phyloP scores from a whole-genome alignment of 768 basidiomycete genomes.

The Amanita subjunquillea region DNA sequence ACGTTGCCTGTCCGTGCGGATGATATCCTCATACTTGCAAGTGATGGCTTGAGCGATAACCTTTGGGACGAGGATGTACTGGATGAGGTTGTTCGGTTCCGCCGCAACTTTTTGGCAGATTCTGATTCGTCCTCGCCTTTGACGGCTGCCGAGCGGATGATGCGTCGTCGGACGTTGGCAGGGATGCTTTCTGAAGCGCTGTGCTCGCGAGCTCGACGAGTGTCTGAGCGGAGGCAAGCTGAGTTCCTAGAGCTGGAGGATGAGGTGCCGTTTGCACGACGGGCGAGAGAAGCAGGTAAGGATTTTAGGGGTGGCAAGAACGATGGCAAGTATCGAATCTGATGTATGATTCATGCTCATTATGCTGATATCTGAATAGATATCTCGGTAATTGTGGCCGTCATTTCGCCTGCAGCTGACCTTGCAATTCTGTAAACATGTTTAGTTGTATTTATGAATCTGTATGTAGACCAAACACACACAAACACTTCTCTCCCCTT shows the following conservation, averaged over 20 bases:
- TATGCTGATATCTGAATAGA: slow-evolving; percentile 13
- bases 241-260: slow-evolving; percentile 11
- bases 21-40: slow-evolving; percentile 74
- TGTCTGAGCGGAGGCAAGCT: slow-evolving; percentile 37
- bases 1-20: slow-evolving; percentile 59
- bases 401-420: slow-evolving; percentile 18
- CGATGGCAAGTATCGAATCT: slow-evolving; percentile 44
- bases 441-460: not conserved
- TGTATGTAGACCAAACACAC: not conserved
- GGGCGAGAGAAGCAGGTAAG: slow-evolving; percentile 66
- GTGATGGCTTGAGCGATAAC: slow-evolving; percentile 79
- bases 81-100: slow-evolving; percentile 66
- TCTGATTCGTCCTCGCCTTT: not conserved
- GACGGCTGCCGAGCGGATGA: slow-evolving; percentile 10
- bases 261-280: slow-evolving; percentile 79
- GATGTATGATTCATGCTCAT: not conserved
- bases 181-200: slow-evolving; percentile 71
- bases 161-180: slow-evolving; percentile 47
- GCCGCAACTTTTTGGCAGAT: slow-evolving; percentile 11
- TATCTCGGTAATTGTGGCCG: slow-evolving; percentile 29
- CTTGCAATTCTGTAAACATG: not conserved
- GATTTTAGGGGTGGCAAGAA: slow-evolving; percentile 74
- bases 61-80: slow-evolving; percentile 83
- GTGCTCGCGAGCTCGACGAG: slow-evolving; percentile 65
- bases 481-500: not conserved